These are phyloP conservation scores for Lactarius quietus DNA, from an alignment of 768 basidiomycete genomes.

Conservation along the genomic window DNA sequence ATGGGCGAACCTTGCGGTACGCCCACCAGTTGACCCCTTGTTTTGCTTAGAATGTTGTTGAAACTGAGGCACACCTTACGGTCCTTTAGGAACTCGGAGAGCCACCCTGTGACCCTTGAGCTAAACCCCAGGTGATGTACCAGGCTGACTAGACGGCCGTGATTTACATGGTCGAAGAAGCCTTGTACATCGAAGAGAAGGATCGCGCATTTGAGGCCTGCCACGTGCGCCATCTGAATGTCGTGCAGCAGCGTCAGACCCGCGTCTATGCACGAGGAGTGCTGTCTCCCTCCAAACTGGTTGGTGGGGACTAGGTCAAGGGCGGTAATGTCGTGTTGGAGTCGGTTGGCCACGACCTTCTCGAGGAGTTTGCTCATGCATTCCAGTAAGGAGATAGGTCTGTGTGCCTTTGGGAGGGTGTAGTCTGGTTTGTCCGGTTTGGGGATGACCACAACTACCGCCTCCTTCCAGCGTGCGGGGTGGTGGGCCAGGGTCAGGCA, in stretches of 20 bases:
- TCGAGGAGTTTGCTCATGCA: constrained; percentile 32
- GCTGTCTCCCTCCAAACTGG: too few species aligned
- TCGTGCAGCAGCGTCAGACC: constrained; percentile 28
- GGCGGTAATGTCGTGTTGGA: constrained; percentile 33
- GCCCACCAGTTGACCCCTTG: not conserved
- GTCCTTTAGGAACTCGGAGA: not conserved
- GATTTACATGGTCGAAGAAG: constrained; percentile 28
- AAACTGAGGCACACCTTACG: not conserved
- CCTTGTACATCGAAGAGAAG: constrained; percentile 36
- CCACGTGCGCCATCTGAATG: constrained; percentile 2
- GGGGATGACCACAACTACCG: constrained; percentile 31
- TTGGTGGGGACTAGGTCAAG: too few species aligned
- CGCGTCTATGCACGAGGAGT: constrained; percentile 38
- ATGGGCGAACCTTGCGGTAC: not conserved
- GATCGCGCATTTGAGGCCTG: constrained; percentile 32
- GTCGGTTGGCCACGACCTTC: constrained; percentile 29
- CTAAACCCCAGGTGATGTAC: too few species aligned
- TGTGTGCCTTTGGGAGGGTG: constrained; percentile 33
- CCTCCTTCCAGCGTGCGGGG: constrained; percentile 26
- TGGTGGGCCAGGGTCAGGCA: constrained; percentile 8
- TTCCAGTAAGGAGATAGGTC: constrained; percentile 35
- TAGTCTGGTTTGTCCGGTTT: constrained; percentile 41
- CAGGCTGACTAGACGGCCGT: too few species aligned
- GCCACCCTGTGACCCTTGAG: too few species aligned
- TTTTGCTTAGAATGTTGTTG: not conserved